Evolutionary conservation across 208 protist genomes (phyloP).

Genomic region (Wallacemonas sp.): DNA sequence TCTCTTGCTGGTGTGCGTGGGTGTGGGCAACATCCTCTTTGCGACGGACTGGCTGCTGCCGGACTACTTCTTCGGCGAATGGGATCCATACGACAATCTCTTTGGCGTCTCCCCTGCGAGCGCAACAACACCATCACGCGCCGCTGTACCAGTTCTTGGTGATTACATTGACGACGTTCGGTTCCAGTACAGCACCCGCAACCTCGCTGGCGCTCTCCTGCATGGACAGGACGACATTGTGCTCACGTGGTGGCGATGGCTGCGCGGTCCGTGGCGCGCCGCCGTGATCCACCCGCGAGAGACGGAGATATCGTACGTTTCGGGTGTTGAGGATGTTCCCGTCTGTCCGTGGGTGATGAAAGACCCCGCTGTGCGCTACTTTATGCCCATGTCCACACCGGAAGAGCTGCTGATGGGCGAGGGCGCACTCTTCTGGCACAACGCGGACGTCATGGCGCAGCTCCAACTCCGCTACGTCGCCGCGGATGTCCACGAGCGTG

Average conservation of each 20-base stretch:
- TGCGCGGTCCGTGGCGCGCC: background rate
- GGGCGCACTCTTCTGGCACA: background rate
- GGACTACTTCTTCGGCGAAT: conserved; percentile 13
- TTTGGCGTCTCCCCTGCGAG: background rate
- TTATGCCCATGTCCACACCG: background rate
- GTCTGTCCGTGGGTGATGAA: conserved; percentile 2
- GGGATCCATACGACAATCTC: conserved; percentile 13
- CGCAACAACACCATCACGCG: background rate
- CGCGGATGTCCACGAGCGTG: background rate
- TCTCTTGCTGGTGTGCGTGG: conserved; percentile 19
- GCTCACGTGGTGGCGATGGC: conserved; percentile 6
- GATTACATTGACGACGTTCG: conserved; percentile 2
- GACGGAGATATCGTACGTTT: background rate
- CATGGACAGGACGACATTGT: background rate
- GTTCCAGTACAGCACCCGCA: conserved; percentile 5
- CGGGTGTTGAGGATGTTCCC: background rate
- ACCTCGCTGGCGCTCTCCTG: background rate
- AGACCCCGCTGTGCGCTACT: background rate
- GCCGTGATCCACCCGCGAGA: background rate
- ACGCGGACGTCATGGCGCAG: background rate
- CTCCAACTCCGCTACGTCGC: conserved; percentile 5
- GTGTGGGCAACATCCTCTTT: conserved; percentile 1
- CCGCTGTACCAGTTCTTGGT: background rate
- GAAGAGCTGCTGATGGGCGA: background rate
- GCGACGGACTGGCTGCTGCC: conserved; percentile 5